Base-by-base conservation (phyloP, 192 early-diverging fungal genomes). In the Coemansia asiatica region DNA sequence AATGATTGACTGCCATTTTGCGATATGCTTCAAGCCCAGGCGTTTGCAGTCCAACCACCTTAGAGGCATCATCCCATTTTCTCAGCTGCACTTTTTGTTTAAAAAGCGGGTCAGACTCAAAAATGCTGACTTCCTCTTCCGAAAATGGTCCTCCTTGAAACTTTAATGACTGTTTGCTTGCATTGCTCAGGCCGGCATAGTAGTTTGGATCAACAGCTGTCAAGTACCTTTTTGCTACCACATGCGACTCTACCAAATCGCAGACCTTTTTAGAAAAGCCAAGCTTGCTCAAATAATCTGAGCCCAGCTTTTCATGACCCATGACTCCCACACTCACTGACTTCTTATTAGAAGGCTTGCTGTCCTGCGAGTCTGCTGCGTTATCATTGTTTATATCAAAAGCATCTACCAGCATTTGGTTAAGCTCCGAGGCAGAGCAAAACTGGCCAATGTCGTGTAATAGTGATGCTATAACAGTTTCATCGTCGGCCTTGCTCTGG, bases 371-470 rank as follows among this genome's bases (percentile, higher is more conserved):
- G 15, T 44, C 40, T 12, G 8, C 40, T 16, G 8, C 40, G n/a
- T n/a, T n/a, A 16, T 44, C 40, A 12, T 12, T 2, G 8, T 12
- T 44, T 5, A 12, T 2, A 18, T 61, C 76, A 23, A 61, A 29
- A 26, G 76, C 76, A 35, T 79, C 71, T 29, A 64, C 77, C 0
- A 84, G 57, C 79, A 86, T 86, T 53, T 77, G 76, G 28, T 74
- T 75, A 18, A 81, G 71, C 40, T 84, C 77, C 13, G 67, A 60
- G 8, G 78, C 68, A n/a, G 83, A 69, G 49, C 77, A 73, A 29
- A 87, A 84, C 21, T 85, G 86, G 33, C 86, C 86, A 64, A 87
- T 83, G 56, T 87, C 86, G 54, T 85, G 86, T 1, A 87, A 69
- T 6, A 87, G 66, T 10, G 85, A 83, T 6, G 86, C 86, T 18